Conservation (phyloP, 768 basidiomycete genomes). For the Lyophyllum semitale region DNA sequence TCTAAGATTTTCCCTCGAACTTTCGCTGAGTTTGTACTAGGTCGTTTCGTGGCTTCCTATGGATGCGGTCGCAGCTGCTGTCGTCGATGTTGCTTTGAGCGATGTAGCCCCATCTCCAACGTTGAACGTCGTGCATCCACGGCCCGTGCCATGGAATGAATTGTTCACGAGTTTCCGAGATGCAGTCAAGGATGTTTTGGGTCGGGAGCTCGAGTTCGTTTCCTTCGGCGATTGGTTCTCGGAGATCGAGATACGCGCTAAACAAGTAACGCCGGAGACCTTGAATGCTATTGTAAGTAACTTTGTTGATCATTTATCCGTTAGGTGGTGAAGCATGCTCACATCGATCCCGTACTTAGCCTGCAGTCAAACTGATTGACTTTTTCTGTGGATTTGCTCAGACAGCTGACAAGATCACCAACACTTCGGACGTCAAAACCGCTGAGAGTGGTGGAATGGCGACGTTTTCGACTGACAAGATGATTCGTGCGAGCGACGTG, state of each 20-base stretch:
- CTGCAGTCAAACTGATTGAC: slow-evolving; percentile 16
- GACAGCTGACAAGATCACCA: not conserved
- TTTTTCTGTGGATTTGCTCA: slow-evolving; percentile 12
- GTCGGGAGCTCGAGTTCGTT: not conserved
- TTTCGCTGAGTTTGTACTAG: slow-evolving; percentile 12
- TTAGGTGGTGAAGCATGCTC: not conserved
- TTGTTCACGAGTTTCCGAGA: slow-evolving; percentile 23
- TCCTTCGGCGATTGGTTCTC: slow-evolving; percentile 17
- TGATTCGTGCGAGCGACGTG: not conserved
- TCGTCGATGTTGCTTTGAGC: slow-evolving; percentile 30
- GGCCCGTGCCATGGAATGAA: slow-evolving; percentile 30
- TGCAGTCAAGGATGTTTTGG: not conserved
- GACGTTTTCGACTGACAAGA: slow-evolving; percentile 1
- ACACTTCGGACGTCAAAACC: not conserved
- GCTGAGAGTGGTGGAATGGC: not conserved
- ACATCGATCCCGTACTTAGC: slow-evolving; percentile 4
- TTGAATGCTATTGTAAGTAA: slow-evolving; percentile 12
- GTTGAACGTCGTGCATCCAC: slow-evolving; percentile 40
- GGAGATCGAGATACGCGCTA: slow-evolving; percentile 7
- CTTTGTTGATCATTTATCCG: not conserved
- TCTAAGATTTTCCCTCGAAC: not conserved
- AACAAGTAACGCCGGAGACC: slow-evolving; percentile 12
- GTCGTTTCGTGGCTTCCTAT: slow-evolving; percentile 36
- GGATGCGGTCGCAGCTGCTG: slow-evolving; percentile 24
- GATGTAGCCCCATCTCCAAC: slow-evolving; percentile 22